Evolutionary conservation across 371 early-diverging fungal species (phyloP).

Genomic region (Mucor mucedo): DNA sequence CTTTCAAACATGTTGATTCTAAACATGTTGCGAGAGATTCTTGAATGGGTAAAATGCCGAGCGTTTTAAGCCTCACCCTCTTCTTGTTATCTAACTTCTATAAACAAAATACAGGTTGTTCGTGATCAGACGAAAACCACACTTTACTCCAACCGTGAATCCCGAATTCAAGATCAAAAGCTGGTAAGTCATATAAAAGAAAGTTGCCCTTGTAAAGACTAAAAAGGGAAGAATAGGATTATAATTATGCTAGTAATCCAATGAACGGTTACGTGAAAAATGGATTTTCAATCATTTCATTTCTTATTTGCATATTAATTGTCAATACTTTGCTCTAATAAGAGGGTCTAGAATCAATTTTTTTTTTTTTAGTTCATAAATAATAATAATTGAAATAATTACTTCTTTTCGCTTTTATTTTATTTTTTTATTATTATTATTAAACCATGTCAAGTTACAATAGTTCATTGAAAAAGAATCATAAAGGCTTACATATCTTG

Average conservation of each 20-base stretch:
- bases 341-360: constrained; percentile 1
- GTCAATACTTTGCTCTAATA: constrained; percentile 10
- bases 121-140: neutral
- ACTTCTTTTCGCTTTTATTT: neutral
- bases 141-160: neutral
- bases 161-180: neutral
- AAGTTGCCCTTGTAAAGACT: neutral
- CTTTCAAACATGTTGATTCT: too few species aligned
- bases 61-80: too few species aligned
- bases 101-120: neutral
- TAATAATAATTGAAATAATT: neutral
- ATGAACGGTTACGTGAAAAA: constrained; percentile 6
- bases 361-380: neutral
- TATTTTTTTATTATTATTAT: too few species aligned
- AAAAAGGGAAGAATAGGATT: neutral
- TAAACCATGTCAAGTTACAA: too few species aligned
- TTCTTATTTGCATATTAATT: constrained; percentile 7
- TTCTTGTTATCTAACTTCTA: neutral
- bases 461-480: neutral
- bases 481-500: constrained; percentile 24
- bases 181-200: neutral
- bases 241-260: neutral
- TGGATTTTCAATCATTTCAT: constrained; percentile 5
- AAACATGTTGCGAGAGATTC: too few species aligned
- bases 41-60: too few species aligned